Conservation (phyloP, 257 asterid species). For the Solanum medicagineum region DNA sequence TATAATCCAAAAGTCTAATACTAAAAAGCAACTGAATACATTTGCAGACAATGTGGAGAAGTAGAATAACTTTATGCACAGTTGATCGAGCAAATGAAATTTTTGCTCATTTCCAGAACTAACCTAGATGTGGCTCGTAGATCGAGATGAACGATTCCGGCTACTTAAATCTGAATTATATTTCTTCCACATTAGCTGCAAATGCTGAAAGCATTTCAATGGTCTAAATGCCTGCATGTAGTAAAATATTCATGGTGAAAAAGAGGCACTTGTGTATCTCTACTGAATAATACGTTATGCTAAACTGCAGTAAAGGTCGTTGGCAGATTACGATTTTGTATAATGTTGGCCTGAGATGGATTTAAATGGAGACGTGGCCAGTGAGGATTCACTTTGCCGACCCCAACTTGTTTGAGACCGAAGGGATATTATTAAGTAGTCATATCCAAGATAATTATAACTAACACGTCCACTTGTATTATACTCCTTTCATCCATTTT, state of each 20-base stretch:
- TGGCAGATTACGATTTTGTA: not conserved
- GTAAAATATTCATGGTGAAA: not conserved
- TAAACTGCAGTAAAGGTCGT: not conserved
- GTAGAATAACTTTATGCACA: not conserved
- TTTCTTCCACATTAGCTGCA: slow-evolving; percentile 43
- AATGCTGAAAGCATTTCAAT: slow-evolving; percentile 54
- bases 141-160: slow-evolving; percentile 26
- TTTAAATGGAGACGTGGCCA: not conserved
- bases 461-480: not conserved
- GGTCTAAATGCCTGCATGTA: slow-evolving; percentile 46
- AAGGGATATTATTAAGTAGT: not conserved
- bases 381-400: not conserved
- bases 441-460: not conserved
- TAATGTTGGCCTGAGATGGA: not conserved
- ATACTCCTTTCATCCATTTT: no score
- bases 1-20: not conserved
- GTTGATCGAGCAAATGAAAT: not conserved
- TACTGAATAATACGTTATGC: not conserved
- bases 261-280: not conserved
- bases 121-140: slow-evolving; percentile 15
- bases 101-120: not conserved
- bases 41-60: not conserved
- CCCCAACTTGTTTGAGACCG: not conserved
- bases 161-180: slow-evolving; percentile 25
- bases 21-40: not conserved